These are phyloP conservation scores for Taphrina flavorubra DNA, from an alignment of 1,139 yeast species.

Conservation along the genomic window DNA sequence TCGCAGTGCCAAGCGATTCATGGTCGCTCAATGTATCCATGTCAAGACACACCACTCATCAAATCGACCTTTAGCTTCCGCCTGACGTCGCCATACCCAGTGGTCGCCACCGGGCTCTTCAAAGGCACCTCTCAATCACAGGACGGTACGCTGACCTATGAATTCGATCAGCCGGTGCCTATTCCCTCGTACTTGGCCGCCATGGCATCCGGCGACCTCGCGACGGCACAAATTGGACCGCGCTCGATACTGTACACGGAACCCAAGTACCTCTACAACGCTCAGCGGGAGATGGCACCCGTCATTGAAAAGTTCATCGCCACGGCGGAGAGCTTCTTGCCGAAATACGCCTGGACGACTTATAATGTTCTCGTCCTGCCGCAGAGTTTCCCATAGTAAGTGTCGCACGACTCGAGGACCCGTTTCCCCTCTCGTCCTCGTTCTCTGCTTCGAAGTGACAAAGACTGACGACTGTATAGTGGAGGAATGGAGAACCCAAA, in stretches of 20 bases:
- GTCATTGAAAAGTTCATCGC: conserved; percentile 79
- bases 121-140: conserved; percentile 45
- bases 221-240: conserved; percentile 76
- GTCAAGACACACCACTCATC: conserved; percentile 87
- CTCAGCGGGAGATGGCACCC: conserved; percentile 77
- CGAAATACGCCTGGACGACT: conserved; percentile 82
- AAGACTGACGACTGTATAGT: background rate
- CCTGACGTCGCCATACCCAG: conserved; percentile 58
- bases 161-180: conserved; percentile 75
- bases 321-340: conserved; percentile 81
- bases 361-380: conserved; percentile 84
- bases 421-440: background rate
- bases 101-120: conserved; percentile 47
- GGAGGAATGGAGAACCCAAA: conserved; percentile 98
- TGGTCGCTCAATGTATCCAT: conserved; percentile 85
- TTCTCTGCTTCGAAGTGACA: background rate
- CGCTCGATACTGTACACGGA: conserved; percentile 83
- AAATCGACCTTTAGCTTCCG: conserved; percentile 69
- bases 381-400: conserved; percentile 78
- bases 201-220: conserved; percentile 81
- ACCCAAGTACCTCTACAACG: conserved; percentile 68
- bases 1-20: conserved; percentile 93
- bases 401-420: conserved; percentile 66
- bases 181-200: conserved; percentile 86
- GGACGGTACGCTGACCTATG: conserved; percentile 49